phyloP scores from a whole-genome alignment of 176 grass and related monocot genomes.

The Hyparrhenia diplandra region DNA sequence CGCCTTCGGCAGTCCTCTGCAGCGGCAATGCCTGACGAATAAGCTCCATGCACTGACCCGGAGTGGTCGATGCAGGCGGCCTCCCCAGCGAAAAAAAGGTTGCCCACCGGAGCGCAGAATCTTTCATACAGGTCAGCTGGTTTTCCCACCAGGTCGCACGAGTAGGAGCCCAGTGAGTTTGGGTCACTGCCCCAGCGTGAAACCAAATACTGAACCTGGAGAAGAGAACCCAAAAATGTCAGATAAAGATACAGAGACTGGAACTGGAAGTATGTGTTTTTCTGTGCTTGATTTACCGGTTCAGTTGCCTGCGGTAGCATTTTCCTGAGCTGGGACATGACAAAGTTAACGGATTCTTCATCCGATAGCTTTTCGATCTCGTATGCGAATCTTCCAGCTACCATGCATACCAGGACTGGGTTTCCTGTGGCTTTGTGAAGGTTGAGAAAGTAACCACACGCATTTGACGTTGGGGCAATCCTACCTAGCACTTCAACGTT shows the following conservation, averaged over 20 bases:
- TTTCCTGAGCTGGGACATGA: conserved; percentile 79
- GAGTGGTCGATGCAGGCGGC: conserved; percentile 86
- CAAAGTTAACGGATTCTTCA: conserved; percentile 66
- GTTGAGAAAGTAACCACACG: conserved; percentile 96
- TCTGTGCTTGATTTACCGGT: conserved; percentile 40
- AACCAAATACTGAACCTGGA: conserved; percentile 83
- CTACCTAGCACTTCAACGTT: conserved; percentile 88
- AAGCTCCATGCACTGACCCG: conserved; percentile 91
- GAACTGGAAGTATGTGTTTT: background rate
- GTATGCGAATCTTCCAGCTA: conserved; percentile 80
- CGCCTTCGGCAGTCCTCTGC: conserved; percentile 76
- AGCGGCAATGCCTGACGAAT: conserved; percentile 71
- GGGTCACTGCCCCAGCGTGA: conserved; percentile 88
- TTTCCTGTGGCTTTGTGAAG: conserved; percentile 92
- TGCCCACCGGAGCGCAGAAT: conserved; percentile 86
- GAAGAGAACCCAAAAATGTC: background rate
- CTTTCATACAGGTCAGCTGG: conserved; percentile 94
- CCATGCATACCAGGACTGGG: conserved; percentile 92
- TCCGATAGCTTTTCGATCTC: conserved; percentile 92
- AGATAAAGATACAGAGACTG: background rate
- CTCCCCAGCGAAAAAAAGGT: conserved; percentile 93
- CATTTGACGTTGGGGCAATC: conserved; percentile 66
- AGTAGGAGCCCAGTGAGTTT: conserved; percentile 82
- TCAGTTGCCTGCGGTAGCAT: conserved; percentile 78
- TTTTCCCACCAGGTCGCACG: conserved; percentile 86